Base-by-base conservation (phyloP, 225 moss, liverwort and hornwort genomes). In the Antitrichia curtipendula region DNA sequence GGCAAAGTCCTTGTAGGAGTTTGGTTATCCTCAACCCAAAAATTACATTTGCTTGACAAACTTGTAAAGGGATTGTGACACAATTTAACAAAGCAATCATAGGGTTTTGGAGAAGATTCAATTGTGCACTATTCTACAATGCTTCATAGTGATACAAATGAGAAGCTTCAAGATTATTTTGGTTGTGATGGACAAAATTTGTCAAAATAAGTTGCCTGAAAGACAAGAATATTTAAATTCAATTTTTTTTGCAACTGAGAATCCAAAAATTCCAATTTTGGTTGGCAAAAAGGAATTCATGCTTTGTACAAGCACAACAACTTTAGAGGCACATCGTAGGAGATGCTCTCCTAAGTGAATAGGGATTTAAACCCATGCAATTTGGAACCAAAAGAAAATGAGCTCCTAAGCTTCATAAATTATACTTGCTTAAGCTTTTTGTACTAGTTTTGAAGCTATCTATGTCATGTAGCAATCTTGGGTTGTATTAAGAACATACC, bases 51-150 rank as follows among this genome's bases (percentile, higher is more conserved):
- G 5, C 3, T 0, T 54, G 2, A 7, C 7, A 38, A 56, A 27
- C 2, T 0, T 54, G 0, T 6, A 16, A 24, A 76, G 2, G 3
- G 16, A 1, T 25, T 0, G 0, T 32, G 1, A 23, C 0, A 36
- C 14, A 36, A n/a, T 76, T n/a, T 0, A n/a, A 0, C 15, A 76
- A 76, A 54, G 1, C 3, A 54, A 16, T 54, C 0, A 0, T 76
- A 0, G 6, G 3, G 8, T 0, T 9, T 52, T 75, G 3, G 22
- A 52, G 22, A 22, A 14, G 36, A 36, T 52, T 36, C 9, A 23
- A 53, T 20, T 49, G 20, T 21, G 1, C 12, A 50, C 4, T 32
- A 7, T 0, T 23, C 1, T 23, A 8, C 0, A 15, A 53, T 0
- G 0, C n/a, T 54, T 24, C 12, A 16, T 23, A 1, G 10, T 9